Base-by-base conservation (phyloP, 306 rosid genomes). In the Citrullus amarus region DNA sequence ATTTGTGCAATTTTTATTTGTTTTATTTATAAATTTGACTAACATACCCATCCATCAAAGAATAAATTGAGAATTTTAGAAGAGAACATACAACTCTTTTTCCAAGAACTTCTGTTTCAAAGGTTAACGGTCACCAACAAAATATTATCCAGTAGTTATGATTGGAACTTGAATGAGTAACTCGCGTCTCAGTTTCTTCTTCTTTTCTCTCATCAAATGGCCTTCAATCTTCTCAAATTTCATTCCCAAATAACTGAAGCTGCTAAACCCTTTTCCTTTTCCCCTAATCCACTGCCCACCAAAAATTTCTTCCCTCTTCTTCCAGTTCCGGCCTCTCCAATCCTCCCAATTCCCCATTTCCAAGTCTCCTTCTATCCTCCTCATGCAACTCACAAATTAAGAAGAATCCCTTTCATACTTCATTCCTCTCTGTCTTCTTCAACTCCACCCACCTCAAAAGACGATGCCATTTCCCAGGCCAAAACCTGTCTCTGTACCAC, bases 371-470 rank as follows among this genome's bases (percentile, higher is more conserved):
- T 78, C 82, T 22, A 82, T 9, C 76, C 85, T 75, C 46, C 67
- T 58, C 7, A 30, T 71, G n/a, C 78, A 65, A 80, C 65, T 69
- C 81, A 62, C 82, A 85, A 83, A 79, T 82, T 85, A 73, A 81
- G 79, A 78, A 81, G 76, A 69, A 61, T 22, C 44, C 87, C 70
- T 61, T 54, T 9, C 65, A 84, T 53, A 15, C 25, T 85, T 78
- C 82, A 81, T 38, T 87, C 85, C 11, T 88, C 95, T 13, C 81
- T 85, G 17, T 85, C 92, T 77, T 84, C 90, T 85, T 84, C 90
- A 32, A 87, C 80, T 36, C 99, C 97, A 80, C 99, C 99, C 62
- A 78, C 54, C 86, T 85, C 99, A 68, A 92, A 88, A 82, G 93
- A 88, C 46, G 92, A 92, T 13, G 97, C 97, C 80, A 82, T 92